Percentiles rank a stretch among this genome's conserved stretches.
Evolutionary conservation across 2,329 filamentous ascomycete genomes (phyloP).

Genomic region (Pseudohalonectria lignicola): DNA sequence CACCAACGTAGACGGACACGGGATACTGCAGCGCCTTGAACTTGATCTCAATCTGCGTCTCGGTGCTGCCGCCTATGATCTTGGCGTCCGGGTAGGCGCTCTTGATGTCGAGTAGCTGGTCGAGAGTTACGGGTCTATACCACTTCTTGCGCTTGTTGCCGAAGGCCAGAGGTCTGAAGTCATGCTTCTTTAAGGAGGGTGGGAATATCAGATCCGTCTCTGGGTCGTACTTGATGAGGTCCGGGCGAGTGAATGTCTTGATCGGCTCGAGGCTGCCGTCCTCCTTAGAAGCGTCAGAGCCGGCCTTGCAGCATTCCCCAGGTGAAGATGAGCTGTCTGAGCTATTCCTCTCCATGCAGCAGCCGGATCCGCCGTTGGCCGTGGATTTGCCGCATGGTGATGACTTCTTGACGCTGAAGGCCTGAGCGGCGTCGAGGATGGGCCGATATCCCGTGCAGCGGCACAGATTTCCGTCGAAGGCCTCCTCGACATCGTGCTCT

Average conservation of each 20-base stretch:
- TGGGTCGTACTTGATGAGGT: slow-evolving; percentile 88
- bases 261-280: slow-evolving; percentile 42
- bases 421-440: slow-evolving; percentile 88
- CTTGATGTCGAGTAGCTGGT: slow-evolving; percentile 89
- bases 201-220: slow-evolving; percentile 96
- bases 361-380: slow-evolving; percentile 42
- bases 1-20: slow-evolving; percentile 82
- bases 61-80: slow-evolving; percentile 89
- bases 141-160: slow-evolving; percentile 92
- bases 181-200: slow-evolving; percentile 69
- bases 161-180: slow-evolving; percentile 72
- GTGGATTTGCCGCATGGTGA: slow-evolving; percentile 36
- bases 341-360: slow-evolving; percentile 70
- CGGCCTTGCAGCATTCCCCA: slow-evolving; percentile 74
- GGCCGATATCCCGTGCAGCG: slow-evolving; percentile 92
- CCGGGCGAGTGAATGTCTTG: slow-evolving; percentile 70
- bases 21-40: slow-evolving; percentile 92
- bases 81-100: slow-evolving; percentile 74
- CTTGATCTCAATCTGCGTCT: slow-evolving; percentile 97
- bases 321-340: no score
- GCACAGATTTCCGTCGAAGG: slow-evolving; percentile 93
- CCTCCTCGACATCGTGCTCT: slow-evolving; percentile 82
- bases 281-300: slow-evolving; percentile 26
- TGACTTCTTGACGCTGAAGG: slow-evolving; percentile 53
- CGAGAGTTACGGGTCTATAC: slow-evolving; percentile 79